Conservation (phyloP, 1,139 yeast species). For the Suhomyces taliae region DNA sequence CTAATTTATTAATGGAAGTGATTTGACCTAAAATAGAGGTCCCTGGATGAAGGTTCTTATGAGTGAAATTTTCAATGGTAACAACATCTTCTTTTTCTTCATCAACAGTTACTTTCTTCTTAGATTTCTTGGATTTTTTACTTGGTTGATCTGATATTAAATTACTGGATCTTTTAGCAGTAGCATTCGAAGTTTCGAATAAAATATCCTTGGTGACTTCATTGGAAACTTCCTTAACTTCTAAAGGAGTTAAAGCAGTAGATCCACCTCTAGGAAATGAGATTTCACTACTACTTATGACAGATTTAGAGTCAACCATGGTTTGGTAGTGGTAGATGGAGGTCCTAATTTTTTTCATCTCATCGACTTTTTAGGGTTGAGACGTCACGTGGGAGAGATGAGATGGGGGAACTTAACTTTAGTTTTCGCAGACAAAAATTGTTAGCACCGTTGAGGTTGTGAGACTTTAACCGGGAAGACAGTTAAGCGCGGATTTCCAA, state of each 20-base stretch:
- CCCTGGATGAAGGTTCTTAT: conserved; percentile 67
- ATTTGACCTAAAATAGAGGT: conserved; percentile 77
- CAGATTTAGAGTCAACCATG: conserved; percentile 14
- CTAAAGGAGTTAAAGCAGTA: conserved; percentile 81
- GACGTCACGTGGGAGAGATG: conserved; percentile 2
- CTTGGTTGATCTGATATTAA: conserved; percentile 25
- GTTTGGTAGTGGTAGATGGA: conserved; percentile 5
- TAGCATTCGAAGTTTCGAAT: conserved; percentile 50
- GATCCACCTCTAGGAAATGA: conserved; percentile 97
- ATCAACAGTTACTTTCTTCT: conserved; percentile 29
- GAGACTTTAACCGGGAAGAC: too few species aligned
- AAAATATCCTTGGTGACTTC: conserved; percentile 89
- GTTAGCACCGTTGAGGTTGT: too few species aligned
- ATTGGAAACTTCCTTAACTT: conserved; percentile 87
- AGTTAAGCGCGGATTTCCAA: too few species aligned
- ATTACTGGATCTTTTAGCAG: conserved; percentile 29
- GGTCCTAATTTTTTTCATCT: conserved; percentile 8
- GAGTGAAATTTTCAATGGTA: conserved; percentile 59
- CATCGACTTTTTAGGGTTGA: conserved; percentile 8
- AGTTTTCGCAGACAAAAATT: too few species aligned
- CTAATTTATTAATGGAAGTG: conserved; percentile 57
- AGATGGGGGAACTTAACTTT: too few species aligned
- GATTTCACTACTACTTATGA: conserved; percentile 52
- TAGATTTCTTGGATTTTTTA: conserved; percentile 28
- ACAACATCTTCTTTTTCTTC: conserved; percentile 29